A percentile compares a stretch with the other conserved stretches of the same genome.
phyloP scores from a whole-genome alignment of 1,284 basidiomycete genomes.

The Rhodofomes roseus region DNA sequence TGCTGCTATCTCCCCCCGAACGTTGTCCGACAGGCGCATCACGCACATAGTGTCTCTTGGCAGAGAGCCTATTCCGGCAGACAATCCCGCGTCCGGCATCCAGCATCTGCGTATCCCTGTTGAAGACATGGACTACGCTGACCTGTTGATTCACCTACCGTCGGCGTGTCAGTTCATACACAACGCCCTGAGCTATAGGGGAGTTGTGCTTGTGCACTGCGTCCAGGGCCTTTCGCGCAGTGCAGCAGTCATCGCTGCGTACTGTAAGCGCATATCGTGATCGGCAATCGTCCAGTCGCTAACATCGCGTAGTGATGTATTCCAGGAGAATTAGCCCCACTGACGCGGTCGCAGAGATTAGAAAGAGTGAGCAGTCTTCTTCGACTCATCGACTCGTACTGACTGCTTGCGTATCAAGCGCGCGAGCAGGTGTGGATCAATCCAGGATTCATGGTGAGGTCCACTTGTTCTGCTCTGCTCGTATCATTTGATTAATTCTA shows the following conservation, averaged over 20 bases:
- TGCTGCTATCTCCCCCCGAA: conserved; percentile 69
- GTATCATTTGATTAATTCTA: background rate
- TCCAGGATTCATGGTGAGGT: conserved; percentile 52
- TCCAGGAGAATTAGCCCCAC: conserved; percentile 52
- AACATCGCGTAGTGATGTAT: conserved; percentile 62
- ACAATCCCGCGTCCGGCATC: conserved; percentile 68
- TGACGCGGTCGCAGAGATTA: conserved; percentile 58
- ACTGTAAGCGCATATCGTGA: conserved; percentile 45
- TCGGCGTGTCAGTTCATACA: conserved; percentile 78
- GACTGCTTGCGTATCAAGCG: conserved; percentile 33
- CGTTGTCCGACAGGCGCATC: conserved; percentile 68
- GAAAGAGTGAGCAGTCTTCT: conserved; percentile 44
- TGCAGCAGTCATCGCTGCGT: conserved; percentile 80
- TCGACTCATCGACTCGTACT: background rate
- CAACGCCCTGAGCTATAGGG: conserved; percentile 56
- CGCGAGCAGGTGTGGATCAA: conserved; percentile 79
- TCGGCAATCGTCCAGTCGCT: background rate
- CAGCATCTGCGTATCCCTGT: conserved; percentile 67
- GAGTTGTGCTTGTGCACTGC: conserved; percentile 82
- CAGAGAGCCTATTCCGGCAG: conserved; percentile 67
- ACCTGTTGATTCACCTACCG: conserved; percentile 78
- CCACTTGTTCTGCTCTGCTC: background rate
- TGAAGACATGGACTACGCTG: conserved; percentile 81
- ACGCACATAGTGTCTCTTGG: conserved; percentile 78
- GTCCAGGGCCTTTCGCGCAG: conserved; percentile 80